Conservation (phyloP, 768 basidiomycete genomes). For the Mycena vitilis region DNA sequence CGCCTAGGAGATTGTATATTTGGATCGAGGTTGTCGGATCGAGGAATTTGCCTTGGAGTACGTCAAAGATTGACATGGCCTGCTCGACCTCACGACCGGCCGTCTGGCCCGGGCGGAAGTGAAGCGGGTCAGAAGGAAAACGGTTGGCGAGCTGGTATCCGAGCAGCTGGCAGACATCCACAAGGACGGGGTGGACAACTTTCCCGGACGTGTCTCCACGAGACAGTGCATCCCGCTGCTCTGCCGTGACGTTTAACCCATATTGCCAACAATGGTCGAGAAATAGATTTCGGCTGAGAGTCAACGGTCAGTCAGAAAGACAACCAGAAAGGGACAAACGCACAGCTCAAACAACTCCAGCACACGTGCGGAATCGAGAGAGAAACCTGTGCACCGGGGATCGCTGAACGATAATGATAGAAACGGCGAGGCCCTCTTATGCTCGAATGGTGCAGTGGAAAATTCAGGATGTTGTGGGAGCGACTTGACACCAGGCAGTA, state of each 20-base stretch:
- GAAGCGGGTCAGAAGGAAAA: not conserved
- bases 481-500: not conserved
- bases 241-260: not conserved
- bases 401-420: too few relatives aligned
- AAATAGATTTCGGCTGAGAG: not conserved
- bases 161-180: not conserved
- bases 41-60: not conserved
- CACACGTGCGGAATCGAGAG: not conserved
- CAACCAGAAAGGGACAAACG: not conserved
- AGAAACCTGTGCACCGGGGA: not conserved
- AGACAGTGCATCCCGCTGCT: not conserved
- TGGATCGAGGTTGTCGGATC: conserved; percentile 12
- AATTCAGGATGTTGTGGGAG: too few relatives aligned
- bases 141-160: not conserved
- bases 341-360: conserved; percentile 6
- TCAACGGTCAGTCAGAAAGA: not conserved
- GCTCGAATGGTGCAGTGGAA: not conserved
- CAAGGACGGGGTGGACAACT: not conserved
- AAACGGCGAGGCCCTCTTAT: too few relatives aligned
- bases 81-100: not conserved
- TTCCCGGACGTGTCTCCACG: not conserved
- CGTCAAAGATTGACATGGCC: not conserved
- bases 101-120: not conserved
- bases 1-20: not conserved
- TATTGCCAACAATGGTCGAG: conserved; percentile 2